These are phyloP conservation scores for Epichloe scottii DNA, from an alignment of 2,329 filamentous ascomycete genomes.

Conservation along the genomic window DNA sequence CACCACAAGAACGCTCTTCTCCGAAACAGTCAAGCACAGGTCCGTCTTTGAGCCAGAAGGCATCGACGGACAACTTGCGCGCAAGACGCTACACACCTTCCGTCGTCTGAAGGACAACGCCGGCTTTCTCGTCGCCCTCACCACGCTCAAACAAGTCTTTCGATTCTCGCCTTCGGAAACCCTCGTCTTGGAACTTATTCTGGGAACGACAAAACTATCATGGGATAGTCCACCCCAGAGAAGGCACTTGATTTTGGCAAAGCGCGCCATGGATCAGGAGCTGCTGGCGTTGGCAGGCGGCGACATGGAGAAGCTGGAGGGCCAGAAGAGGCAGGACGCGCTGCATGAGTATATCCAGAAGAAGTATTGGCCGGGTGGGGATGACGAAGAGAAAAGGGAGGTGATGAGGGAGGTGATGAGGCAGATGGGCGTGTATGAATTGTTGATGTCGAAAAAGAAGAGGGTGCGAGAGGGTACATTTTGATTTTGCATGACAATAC, in stretches of 20 bases:
- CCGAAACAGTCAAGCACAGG: slow-evolving; percentile 35
- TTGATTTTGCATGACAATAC: not conserved
- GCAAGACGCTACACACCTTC: slow-evolving; percentile 38
- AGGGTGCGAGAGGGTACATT: not conserved
- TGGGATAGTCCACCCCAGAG: slow-evolving; percentile 29
- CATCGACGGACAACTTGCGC: slow-evolving; percentile 34
- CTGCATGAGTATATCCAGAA: slow-evolving; percentile 31
- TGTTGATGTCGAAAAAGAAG: slow-evolving; percentile 12
- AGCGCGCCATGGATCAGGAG: slow-evolving; percentile 28
- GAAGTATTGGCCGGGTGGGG: slow-evolving; percentile 21
- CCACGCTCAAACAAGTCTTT: slow-evolving; percentile 30
- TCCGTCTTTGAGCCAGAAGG: slow-evolving; percentile 30
- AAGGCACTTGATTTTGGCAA: slow-evolving; percentile 28
- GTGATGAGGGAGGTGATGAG: slow-evolving; percentile 19
- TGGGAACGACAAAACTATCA: slow-evolving; percentile 31
- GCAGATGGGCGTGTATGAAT: slow-evolving; percentile 31
- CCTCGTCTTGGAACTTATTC: slow-evolving; percentile 33
- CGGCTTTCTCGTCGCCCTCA: slow-evolving; percentile 33
- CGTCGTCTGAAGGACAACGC: slow-evolving; percentile 31
- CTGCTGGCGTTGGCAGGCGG: slow-evolving; percentile 18
- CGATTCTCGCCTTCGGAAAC: slow-evolving; percentile 31
- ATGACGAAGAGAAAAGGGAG: slow-evolving; percentile 13
- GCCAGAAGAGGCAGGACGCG: slow-evolving; percentile 23
- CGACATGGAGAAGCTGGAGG: slow-evolving; percentile 24
- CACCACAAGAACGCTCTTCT: slow-evolving; percentile 31